phyloP scores from a whole-genome alignment of 306 rosid species.

The Prunus persica region DNA sequence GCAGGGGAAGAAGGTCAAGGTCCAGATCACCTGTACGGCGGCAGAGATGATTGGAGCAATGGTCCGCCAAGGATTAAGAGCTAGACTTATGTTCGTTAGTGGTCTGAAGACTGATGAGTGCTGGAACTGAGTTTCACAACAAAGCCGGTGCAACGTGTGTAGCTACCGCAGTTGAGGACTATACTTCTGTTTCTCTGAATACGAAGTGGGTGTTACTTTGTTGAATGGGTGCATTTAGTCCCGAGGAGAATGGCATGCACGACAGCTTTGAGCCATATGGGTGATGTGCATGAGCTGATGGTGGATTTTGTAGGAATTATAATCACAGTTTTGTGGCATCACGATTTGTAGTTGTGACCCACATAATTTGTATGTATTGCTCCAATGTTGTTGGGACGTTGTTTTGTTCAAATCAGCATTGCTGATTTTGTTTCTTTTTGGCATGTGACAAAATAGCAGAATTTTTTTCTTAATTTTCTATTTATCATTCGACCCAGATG shows the following conservation, averaged over 20 bases:
- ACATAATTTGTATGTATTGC: background rate
- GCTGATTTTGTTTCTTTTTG: background rate
- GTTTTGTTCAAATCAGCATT: background rate
- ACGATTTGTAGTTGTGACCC: background rate
- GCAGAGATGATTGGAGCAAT: constrained; percentile 50
- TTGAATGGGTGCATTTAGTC: background rate
- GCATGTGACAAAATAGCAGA: background rate
- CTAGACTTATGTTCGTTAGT: background rate
- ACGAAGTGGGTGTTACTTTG: background rate
- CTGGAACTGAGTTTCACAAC: background rate
- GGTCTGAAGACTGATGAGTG: background rate
- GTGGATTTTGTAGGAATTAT: background rate
- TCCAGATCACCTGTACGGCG: constrained; percentile 80
- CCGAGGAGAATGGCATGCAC: background rate
- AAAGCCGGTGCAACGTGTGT: background rate
- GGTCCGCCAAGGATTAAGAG: background rate
- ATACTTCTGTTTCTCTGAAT: background rate
- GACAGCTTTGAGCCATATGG: background rate
- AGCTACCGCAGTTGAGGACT: background rate
- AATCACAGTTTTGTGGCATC: background rate
- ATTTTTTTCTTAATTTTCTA: background rate
- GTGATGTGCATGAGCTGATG: background rate
- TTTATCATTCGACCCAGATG: background rate
- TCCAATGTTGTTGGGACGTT: background rate
- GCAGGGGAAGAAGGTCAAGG: constrained; percentile 87